Conservation (phyloP, 257 asterid genomes). For the Nicotiana tabacum region DNA sequence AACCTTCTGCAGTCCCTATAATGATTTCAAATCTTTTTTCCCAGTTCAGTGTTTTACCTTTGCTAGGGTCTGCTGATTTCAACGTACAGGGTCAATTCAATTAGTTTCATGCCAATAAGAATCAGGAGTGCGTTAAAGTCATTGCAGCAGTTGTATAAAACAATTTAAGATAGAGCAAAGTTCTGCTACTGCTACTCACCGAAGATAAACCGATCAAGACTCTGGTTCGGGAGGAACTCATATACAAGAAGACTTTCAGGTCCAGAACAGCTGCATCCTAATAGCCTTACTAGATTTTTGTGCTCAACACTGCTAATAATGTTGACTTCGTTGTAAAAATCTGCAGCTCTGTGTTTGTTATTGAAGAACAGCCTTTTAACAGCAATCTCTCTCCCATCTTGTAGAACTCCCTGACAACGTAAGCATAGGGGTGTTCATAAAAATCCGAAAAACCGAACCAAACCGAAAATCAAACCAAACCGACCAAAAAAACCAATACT, state of each 20-base stretch:
- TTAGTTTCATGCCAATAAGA: neutral
- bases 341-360: constrained; percentile 83
- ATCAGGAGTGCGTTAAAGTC: neutral
- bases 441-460: too few relatives aligned
- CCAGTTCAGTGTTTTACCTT: constrained; percentile 64
- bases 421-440: neutral
- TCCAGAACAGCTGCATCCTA: constrained; percentile 90
- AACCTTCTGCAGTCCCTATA: constrained; percentile 69
- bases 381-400: constrained; percentile 86
- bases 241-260: constrained; percentile 94
- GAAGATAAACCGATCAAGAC: constrained; percentile 74
- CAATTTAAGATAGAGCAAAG: neutral
- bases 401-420: constrained; percentile 57
- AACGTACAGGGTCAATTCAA: neutral
- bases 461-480: too few relatives aligned
- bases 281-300: constrained; percentile 72
- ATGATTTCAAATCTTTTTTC: constrained; percentile 58
- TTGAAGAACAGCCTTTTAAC: constrained; percentile 86
- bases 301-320: constrained; percentile 88
- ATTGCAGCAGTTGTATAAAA: neutral
- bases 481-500: too few relatives aligned
- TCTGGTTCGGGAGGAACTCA: constrained; percentile 62
- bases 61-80: constrained; percentile 44
- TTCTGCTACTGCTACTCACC: constrained; percentile 40
- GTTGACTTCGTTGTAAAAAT: constrained; percentile 90